Conservation (phyloP, 208 protist species). For the Trypanosoma cruzi region DNA sequence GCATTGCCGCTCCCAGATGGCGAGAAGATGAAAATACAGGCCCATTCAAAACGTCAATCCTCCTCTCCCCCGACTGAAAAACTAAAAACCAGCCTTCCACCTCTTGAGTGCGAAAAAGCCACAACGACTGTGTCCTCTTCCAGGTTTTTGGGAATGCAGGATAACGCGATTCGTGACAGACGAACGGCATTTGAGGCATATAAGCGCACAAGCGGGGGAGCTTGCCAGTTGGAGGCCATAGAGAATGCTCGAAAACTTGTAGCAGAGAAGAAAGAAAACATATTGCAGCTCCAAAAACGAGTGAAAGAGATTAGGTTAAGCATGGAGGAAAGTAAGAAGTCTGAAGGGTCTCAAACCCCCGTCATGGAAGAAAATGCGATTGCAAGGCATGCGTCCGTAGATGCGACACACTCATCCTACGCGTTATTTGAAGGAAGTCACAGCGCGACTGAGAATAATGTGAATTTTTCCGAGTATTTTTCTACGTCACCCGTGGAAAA, state of each 20-base stretch:
- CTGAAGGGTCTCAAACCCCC: not conserved
- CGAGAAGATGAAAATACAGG: not conserved
- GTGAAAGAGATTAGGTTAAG: slow-evolving; percentile 30
- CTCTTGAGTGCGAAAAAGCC: not conserved
- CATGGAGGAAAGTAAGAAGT: not conserved
- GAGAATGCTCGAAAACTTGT: slow-evolving; percentile 29
- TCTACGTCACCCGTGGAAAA: not conserved
- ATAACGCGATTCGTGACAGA: slow-evolving; percentile 23
- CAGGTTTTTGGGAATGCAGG: not conserved
- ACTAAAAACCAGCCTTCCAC: not conserved
- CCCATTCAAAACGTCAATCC: not conserved
- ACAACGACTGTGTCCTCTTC: not conserved
- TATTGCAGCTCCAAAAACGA: slow-evolving; percentile 24
- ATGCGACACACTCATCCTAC: not conserved
- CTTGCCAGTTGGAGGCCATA: slow-evolving; percentile 31
- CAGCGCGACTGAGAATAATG: not conserved
- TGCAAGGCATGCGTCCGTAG: not conserved
- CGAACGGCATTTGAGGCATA: slow-evolving; percentile 65
- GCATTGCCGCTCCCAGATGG: not conserved
- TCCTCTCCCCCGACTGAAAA: not conserved
- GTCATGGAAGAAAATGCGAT: not conserved
- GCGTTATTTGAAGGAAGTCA: not conserved
- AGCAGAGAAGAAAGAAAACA: slow-evolving; percentile 27
- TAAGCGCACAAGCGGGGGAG: slow-evolving; percentile 43
- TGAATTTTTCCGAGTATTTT: not conserved